phyloP scores from a whole-genome alignment of 2,329 filamentous ascomycete species.

The Ophiostoma sp. region DNA sequence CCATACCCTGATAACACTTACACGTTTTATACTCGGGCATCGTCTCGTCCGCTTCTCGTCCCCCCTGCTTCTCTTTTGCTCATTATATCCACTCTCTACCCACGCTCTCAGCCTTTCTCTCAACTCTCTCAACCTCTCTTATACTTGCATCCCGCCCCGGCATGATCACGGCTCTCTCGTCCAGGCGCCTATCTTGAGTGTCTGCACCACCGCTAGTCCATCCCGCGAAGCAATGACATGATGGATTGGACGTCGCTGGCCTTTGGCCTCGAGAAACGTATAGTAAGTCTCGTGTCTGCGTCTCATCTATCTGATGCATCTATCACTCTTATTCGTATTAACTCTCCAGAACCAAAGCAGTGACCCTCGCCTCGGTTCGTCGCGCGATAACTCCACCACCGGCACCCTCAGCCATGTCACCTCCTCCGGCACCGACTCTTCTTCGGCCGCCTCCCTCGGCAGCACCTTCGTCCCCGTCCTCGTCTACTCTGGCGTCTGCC shows the following conservation, averaged over 20 bases:
- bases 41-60: background rate
- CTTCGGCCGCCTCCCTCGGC: slow-evolving; percentile 40
- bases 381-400: slow-evolving; percentile 38
- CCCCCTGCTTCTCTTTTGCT: background rate
- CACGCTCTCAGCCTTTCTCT: background rate
- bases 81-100: background rate
- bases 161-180: slow-evolving; percentile 10
- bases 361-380: slow-evolving; percentile 42
- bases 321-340: background rate
- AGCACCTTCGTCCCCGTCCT: slow-evolving; percentile 51
- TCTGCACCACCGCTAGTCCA: background rate
- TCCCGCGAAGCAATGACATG: slow-evolving; percentile 20
- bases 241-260: slow-evolving; percentile 24
- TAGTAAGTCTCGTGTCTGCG: slow-evolving; percentile 10
- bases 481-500: slow-evolving; percentile 43
- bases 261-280: slow-evolving; percentile 19
- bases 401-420: slow-evolving; percentile 36
- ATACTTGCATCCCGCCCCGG: background rate
- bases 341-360: slow-evolving; percentile 29
- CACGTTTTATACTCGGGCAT: slow-evolving; percentile 5
- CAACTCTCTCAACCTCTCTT: background rate
- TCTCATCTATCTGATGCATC: background rate
- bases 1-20: background rate
- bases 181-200: slow-evolving; percentile 15
- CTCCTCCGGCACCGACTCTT: slow-evolving; percentile 36